phyloP scores from a whole-genome alignment of 2,329 filamentous ascomycete species.

The Colletotrichum spinosum region DNA sequence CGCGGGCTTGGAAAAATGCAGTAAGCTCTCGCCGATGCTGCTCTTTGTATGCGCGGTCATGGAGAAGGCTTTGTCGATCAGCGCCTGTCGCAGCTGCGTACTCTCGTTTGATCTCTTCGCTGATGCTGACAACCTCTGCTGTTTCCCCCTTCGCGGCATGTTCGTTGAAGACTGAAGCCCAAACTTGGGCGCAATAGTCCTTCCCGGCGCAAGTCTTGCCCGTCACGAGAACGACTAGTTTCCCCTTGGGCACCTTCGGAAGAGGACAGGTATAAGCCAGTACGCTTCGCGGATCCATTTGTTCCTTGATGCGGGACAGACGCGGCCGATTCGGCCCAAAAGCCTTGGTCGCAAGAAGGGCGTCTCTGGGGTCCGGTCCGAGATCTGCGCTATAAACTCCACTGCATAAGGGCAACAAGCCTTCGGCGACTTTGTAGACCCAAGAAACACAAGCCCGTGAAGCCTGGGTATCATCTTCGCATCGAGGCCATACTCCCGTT shows the following conservation, averaged over 20 bases:
- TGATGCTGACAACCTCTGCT: slow-evolving; percentile 64
- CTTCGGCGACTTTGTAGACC: slow-evolving; percentile 64
- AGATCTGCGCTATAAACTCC: slow-evolving; percentile 72
- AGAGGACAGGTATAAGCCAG: slow-evolving; percentile 69
- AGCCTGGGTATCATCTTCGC: slow-evolving; percentile 58
- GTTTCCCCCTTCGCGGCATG: slow-evolving; percentile 43
- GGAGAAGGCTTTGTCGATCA: slow-evolving; percentile 59
- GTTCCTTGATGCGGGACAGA: slow-evolving; percentile 62
- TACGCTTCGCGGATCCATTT: slow-evolving; percentile 61
- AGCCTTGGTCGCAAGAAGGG: slow-evolving; percentile 60
- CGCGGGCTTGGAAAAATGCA: slow-evolving; percentile 60
- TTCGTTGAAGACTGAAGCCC: slow-evolving; percentile 55
- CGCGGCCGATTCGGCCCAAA: slow-evolving; percentile 67
- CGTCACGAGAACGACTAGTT: slow-evolving; percentile 68
- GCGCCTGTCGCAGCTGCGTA: slow-evolving; percentile 63
- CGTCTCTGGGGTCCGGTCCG: slow-evolving; percentile 70
- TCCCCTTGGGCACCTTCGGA: slow-evolving; percentile 48
- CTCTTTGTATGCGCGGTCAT: slow-evolving; percentile 71
- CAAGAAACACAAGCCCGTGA: slow-evolving; percentile 57
- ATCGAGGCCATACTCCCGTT: slow-evolving; percentile 70
- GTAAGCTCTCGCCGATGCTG: slow-evolving; percentile 65
- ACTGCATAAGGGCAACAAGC: slow-evolving; percentile 60
- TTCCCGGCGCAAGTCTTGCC: slow-evolving; percentile 68
- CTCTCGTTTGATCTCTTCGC: slow-evolving; percentile 66
- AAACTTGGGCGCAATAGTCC: slow-evolving; percentile 68